These are phyloP conservation scores for Camelina neglecta DNA, from an alignment of 345 rosid species.

Conservation along the genomic window DNA sequence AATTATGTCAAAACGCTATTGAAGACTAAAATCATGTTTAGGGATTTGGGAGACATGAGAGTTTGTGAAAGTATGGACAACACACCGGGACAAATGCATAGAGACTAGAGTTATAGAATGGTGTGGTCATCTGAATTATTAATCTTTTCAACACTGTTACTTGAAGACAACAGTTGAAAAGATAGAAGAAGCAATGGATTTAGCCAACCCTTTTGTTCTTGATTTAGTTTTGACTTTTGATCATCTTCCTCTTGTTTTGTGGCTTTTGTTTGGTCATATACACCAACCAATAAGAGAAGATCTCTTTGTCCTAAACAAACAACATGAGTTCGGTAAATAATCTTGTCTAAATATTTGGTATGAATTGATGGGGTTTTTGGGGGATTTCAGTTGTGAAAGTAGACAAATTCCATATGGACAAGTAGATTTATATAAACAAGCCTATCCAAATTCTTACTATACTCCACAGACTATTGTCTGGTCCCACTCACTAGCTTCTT, in stretches of 20 bases:
- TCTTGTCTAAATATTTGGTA: conserved; percentile 39
- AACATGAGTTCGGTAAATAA: conserved; percentile 33
- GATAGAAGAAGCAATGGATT: conserved; percentile 35
- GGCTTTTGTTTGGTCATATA: conserved; percentile 34
- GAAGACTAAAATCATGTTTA: conserved; percentile 21
- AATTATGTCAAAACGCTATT: neutral
- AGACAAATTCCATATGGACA: conserved; percentile 59
- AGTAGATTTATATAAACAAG: conserved; percentile 32
- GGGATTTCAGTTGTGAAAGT: conserved; percentile 33
- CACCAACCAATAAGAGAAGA: neutral
- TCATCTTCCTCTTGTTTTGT: conserved; percentile 42
- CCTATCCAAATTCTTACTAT: conserved; percentile 29
- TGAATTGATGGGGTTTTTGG: conserved; percentile 19
- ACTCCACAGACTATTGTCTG: conserved; percentile 31
- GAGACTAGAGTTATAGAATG: conserved; percentile 37
- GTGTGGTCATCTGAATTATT: conserved; percentile 45
- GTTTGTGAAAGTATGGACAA: conserved; percentile 40
- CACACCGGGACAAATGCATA: conserved; percentile 47
- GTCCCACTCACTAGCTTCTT: conserved; percentile 5
- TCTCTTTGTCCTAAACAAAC: conserved; percentile 33
- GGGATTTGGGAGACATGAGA: conserved; percentile 46
- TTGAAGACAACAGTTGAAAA: conserved; percentile 22
- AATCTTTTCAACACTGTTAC: conserved; percentile 25
- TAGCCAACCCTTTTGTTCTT: conserved; percentile 30
- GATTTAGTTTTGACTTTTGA: conserved; percentile 20